phyloP scores from a whole-genome alignment of 345 rosid genomes.

The Corchorus olitorius region DNA sequence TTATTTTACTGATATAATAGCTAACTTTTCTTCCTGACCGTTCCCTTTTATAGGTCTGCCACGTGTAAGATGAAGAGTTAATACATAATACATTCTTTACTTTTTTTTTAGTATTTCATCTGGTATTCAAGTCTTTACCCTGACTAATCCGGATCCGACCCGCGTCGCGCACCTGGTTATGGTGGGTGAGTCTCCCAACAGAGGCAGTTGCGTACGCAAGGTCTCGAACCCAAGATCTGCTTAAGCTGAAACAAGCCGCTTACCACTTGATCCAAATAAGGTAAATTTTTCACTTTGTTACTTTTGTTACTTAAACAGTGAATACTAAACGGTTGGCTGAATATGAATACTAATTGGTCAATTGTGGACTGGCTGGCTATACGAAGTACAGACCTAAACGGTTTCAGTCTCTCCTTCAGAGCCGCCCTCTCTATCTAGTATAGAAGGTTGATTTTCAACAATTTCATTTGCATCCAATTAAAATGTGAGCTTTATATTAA shows the following conservation, averaged over 20 bases:
- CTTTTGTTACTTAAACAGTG: too few species aligned
- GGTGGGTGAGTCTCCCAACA: too few species aligned
- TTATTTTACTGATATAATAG: background rate
- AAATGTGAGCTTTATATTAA: background rate
- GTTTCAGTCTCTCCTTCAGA: background rate
- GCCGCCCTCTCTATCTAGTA: background rate
- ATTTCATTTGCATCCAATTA: background rate
- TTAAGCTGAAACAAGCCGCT: too few species aligned
- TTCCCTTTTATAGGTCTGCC: background rate
- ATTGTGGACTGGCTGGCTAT: background rate
- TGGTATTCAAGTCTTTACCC: too few species aligned
- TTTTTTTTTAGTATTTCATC: too few species aligned
- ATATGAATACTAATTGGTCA: background rate
- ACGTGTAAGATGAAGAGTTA: background rate
- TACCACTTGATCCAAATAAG: too few species aligned
- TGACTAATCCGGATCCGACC: too few species aligned
- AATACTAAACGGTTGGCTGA: too few species aligned
- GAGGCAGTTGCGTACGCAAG: too few species aligned
- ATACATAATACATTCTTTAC: background rate
- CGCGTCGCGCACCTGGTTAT: too few species aligned
- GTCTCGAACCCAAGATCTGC: too few species aligned
- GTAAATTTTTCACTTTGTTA: background rate
- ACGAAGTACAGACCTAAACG: too few species aligned
- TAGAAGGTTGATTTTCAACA: slow-evolving; percentile 15
- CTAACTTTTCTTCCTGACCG: background rate